These are phyloP conservation scores for Fusarium piperis DNA, from an alignment of 2,329 filamentous ascomycete species.

Conservation along the genomic window DNA sequence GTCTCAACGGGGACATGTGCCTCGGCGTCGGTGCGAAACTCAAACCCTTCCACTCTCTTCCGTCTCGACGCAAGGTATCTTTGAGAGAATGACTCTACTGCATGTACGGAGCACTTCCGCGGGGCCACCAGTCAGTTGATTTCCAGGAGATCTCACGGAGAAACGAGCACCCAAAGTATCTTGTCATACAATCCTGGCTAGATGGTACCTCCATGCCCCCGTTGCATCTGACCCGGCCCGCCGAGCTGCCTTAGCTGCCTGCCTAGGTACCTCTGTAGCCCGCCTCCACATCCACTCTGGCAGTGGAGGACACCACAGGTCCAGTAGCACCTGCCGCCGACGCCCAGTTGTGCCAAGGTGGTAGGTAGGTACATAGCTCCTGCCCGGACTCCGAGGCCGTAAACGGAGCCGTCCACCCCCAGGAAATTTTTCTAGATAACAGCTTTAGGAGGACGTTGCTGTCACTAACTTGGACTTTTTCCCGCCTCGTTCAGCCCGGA, in stretches of 20 bases:
- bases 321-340: background rate
- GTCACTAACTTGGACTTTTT: conserved; percentile 21
- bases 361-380: conserved; percentile 9
- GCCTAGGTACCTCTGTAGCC: background rate
- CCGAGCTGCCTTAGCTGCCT: conserved; percentile 1
- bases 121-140: background rate
- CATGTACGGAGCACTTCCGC: conserved; percentile 7
- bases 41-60: background rate
- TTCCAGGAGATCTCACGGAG: conserved; percentile 3
- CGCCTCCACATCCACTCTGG: background rate
- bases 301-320: background rate
- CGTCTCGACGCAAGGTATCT: background rate
- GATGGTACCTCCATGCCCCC: background rate
- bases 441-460: conserved; percentile 18
- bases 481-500: conserved; percentile 19
- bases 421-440: conserved; percentile 47
- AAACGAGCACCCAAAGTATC: background rate
- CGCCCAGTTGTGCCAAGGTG: background rate
- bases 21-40: background rate
- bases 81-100: conserved; percentile 1
- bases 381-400: conserved; percentile 50
- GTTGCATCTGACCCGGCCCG: background rate
- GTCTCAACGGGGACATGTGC: background rate
- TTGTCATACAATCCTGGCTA: background rate
- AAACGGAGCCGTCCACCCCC: conserved; percentile 47